Evolutionary conservation across 176 grass and related monocot genomes (phyloP).

Genomic region (bread wheat (Triticum aestivum)): IWGSC_CS_RefSeq_v2.1 NC_057801.1:438666292-438666791

Average conservation of each 20-base stretch:
- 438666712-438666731: conserved; percentile 89
- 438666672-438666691: neutral
- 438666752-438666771: conserved; percentile 89
- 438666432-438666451: conserved; percentile 92
- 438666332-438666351: conserved; percentile 15
- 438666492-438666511: conserved; percentile 18
- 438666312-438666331: neutral
- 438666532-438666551: conserved; percentile 8
- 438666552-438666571: neutral
- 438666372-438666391: conserved; percentile 75
- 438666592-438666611: neutral
- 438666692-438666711: neutral
- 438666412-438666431: conserved; percentile 96
- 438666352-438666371: neutral
- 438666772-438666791: conserved; percentile 84
- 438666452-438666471: conserved; percentile 77
- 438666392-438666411: conserved; percentile 87
- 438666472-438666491: conserved; percentile 1
- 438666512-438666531: neutral
- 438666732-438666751: conserved; percentile 82
- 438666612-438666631: neutral
- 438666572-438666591: neutral
- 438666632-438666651: neutral
- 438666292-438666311: neutral
- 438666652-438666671: neutral